These are phyloP conservation scores for Claviceps fusiformis DNA, from an alignment of 2,329 filamentous ascomycete species.

Conservation along the genomic window DNA sequence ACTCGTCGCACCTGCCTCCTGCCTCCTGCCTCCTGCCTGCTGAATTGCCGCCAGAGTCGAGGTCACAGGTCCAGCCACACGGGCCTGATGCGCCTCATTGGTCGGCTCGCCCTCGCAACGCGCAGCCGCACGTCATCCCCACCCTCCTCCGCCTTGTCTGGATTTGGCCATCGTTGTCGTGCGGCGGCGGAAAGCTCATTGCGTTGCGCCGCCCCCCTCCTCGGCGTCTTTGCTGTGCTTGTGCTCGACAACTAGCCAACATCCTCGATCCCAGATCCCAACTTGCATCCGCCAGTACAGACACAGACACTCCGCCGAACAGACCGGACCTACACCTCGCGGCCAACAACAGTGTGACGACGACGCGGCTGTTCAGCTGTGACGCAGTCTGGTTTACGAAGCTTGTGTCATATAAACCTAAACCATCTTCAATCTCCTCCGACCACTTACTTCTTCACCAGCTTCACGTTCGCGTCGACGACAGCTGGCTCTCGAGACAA, in stretches of 20 bases:
- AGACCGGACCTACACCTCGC: background rate
- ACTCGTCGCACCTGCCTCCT: background rate
- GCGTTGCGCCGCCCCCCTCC: no score
- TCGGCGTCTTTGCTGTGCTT: background rate
- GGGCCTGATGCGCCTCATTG: background rate
- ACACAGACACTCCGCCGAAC: background rate
- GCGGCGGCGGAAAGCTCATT: background rate
- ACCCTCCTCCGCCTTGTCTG: background rate
- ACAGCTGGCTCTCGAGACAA: constrained; percentile 2
- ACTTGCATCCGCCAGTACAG: background rate
- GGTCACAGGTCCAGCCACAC: background rate
- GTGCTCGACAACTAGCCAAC: background rate
- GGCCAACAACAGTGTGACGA: background rate
- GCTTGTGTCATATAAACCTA: background rate
- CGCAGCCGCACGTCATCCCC: constrained; percentile 2
- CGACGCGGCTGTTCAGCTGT: background rate
- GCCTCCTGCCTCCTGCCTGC: background rate
- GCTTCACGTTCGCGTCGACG: background rate
- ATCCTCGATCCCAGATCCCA: background rate
- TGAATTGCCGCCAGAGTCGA: background rate
- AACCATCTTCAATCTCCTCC: background rate
- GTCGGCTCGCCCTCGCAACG: background rate
- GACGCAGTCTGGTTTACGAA: background rate
- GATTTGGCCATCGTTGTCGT: background rate
- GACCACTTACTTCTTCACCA: background rate